phyloP scores from a whole-genome alignment of 768 basidiomycete genomes.

The Termitomyces sp. region DNA sequence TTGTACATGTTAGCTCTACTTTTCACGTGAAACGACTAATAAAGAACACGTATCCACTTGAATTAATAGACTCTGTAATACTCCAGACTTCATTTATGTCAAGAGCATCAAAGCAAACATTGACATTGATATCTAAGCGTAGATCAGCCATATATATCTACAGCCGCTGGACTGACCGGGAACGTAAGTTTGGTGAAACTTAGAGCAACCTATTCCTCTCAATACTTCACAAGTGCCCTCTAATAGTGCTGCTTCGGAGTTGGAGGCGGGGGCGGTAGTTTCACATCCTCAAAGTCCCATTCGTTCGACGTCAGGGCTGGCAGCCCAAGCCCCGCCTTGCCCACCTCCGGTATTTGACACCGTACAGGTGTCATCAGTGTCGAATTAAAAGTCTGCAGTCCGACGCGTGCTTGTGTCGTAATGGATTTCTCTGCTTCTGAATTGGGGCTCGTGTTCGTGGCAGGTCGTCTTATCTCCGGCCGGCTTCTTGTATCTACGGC shows the following conservation, averaged over 20 bases:
- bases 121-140: neutral
- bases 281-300: constrained; percentile 49
- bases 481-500: too few relatives aligned
- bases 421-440: neutral
- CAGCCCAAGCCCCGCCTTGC: constrained; percentile 30
- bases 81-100: neutral
- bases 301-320: constrained; percentile 45
- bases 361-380: neutral
- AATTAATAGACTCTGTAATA: too few relatives aligned
- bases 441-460: neutral
- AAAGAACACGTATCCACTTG: too few relatives aligned
- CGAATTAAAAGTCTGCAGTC: neutral
- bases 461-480: neutral
- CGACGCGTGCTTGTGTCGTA: neutral
- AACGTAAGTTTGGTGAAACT: neutral
- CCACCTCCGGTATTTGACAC: neutral
- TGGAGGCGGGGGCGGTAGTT: constrained; percentile 34
- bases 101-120: neutral
- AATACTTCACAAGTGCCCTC: neutral
- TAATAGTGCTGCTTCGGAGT: constrained; percentile 1
- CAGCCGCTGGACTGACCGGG: neutral
- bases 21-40: neutral
- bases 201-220: neutral
- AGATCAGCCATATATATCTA: neutral
- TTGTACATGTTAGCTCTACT: too few relatives aligned